Percentiles rank a stretch among this genome's conserved stretches.
phyloP scores from a whole-genome alignment of 208 protist species.

The Strigomonas galati region DNA sequence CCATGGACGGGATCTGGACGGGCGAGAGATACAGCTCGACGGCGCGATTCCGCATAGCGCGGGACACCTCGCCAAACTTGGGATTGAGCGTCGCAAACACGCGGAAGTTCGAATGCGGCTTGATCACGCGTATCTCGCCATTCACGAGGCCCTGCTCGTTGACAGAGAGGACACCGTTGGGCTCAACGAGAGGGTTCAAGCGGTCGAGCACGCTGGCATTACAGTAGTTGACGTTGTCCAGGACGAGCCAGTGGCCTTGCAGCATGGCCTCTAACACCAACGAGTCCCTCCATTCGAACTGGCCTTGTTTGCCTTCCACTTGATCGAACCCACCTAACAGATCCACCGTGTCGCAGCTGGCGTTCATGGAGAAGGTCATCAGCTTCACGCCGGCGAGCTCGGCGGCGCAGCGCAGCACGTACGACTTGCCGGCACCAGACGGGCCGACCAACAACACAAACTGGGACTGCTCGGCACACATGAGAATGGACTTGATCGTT shows the following conservation, averaged over 20 bases:
- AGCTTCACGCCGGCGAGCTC: constrained; percentile 89
- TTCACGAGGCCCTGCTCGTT: constrained; percentile 96
- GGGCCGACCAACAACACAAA: constrained; percentile 96
- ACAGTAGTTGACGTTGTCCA: constrained; percentile 99
- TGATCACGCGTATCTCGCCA: constrained; percentile 90
- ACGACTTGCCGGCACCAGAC: constrained; percentile 96
- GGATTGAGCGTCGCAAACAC: constrained; percentile 99
- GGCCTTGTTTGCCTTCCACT: constrained; percentile 92
- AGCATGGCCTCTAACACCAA: constrained; percentile 95
- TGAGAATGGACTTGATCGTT: constrained; percentile 79
- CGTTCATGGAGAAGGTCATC: constrained; percentile 97
- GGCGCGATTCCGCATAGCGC: constrained; percentile 99
- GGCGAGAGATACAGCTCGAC: constrained; percentile 96
- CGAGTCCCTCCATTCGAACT: constrained; percentile 99
- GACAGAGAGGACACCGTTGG: constrained; percentile 91
- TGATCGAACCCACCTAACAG: constrained; percentile 99
- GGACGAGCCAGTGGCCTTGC: constrained; percentile 97
- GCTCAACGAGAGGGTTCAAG: constrained; percentile 99
- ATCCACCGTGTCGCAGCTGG: constrained; percentile 98
- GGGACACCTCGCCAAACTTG: constrained; percentile 97
- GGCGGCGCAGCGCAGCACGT: constrained; percentile 92
- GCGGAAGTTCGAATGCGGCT: constrained; percentile 97
- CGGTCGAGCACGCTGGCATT: constrained; percentile 98
- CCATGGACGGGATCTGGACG: constrained; percentile 71
- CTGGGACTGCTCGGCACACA: constrained; percentile 92